Percentiles rank a stretch among this genome's conserved stretches.
Conservation (phyloP, 768 basidiomycete species). For the Nidularia sp. region DNA sequence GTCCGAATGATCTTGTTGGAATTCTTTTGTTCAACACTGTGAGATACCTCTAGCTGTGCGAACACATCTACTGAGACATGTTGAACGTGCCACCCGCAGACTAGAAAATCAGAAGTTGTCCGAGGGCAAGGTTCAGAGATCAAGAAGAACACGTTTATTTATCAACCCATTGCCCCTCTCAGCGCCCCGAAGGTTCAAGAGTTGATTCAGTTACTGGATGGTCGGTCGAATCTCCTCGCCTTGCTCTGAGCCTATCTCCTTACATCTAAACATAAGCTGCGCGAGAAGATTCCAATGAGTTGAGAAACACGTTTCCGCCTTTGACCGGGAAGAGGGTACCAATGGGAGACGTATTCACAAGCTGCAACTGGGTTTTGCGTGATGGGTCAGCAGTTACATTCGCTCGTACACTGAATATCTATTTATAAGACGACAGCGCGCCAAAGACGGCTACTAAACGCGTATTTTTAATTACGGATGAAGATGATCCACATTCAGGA, state of each 20-base stretch:
- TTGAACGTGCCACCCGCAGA: slow-evolving; percentile 21
- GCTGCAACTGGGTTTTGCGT: slow-evolving; percentile 85
- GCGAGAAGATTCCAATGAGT: slow-evolving; percentile 55
- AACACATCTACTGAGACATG: background rate
- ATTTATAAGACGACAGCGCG: slow-evolving; percentile 40
- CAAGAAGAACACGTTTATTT: slow-evolving; percentile 67
- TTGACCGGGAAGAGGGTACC: slow-evolving; percentile 56
- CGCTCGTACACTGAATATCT: background rate
- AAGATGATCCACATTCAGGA: slow-evolving; percentile 70
- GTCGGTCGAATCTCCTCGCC: slow-evolving; percentile 33
- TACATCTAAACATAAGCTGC: slow-evolving; percentile 41
- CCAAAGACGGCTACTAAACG: slow-evolving; percentile 89
- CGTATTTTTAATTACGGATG: slow-evolving; percentile 90
- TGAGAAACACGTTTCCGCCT: slow-evolving; percentile 63
- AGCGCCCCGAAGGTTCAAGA: slow-evolving; percentile 80
- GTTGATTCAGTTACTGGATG: slow-evolving; percentile 72
- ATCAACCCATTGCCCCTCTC: slow-evolving; percentile 73
- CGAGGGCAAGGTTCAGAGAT: slow-evolving; percentile 48
- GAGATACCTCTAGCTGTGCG: slow-evolving; percentile 20
- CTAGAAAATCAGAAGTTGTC: slow-evolving; percentile 34
- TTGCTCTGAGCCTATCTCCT: background rate
- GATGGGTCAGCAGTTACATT: slow-evolving; percentile 58
- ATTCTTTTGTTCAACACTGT: slow-evolving; percentile 93
- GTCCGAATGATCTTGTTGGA: slow-evolving; percentile 87
- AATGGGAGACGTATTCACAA: slow-evolving; percentile 87